Evolutionary conservation across 805 yeast species (phyloP).

Genomic region (Phaffomyces thermotolerans): DNA sequence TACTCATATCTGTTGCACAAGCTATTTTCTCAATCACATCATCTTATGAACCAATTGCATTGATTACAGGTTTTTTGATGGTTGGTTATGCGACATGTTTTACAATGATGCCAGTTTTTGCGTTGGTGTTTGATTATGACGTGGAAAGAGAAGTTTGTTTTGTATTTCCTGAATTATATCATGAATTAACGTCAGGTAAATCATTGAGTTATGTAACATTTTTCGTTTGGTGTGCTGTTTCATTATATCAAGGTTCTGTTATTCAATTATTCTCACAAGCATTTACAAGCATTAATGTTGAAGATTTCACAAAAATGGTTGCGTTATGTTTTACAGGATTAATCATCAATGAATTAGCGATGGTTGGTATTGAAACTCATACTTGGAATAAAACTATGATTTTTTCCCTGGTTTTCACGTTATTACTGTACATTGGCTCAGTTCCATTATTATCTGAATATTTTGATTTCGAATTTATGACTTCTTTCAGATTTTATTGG

Average conservation of each 20-base stretch:
- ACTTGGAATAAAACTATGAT: slow-evolving; percentile 86
- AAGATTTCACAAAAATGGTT: slow-evolving; percentile 67
- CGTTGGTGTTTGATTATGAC: slow-evolving; percentile 85
- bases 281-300: slow-evolving; percentile 54
- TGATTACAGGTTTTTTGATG: slow-evolving; percentile 95
- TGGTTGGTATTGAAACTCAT: slow-evolving; percentile 89
- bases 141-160: slow-evolving; percentile 84
- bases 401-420: slow-evolving; percentile 62
- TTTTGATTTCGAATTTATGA: slow-evolving; percentile 62
- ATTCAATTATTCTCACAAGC: slow-evolving; percentile 79
- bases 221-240: slow-evolving; percentile 83
- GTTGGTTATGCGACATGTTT: slow-evolving; percentile 96
- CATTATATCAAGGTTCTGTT: slow-evolving; percentile 84
- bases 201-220: slow-evolving; percentile 83
- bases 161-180: slow-evolving; percentile 89
- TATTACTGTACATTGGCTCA: slow-evolving; percentile 58
- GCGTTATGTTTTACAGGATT: slow-evolving; percentile 76
- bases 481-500: slow-evolving; percentile 57
- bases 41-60: slow-evolving; percentile 84
- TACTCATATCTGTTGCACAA: slow-evolving; percentile 89
- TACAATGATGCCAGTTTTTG: slow-evolving; percentile 97
- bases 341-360: slow-evolving; percentile 76
- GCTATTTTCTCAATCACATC: slow-evolving; percentile 87
- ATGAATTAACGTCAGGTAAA: slow-evolving; percentile 82
- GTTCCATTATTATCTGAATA: slow-evolving; percentile 86